Evolutionary conservation across 2,329 filamentous ascomycete species (phyloP).

Genomic region (Stachybotrys elegans): DNA sequence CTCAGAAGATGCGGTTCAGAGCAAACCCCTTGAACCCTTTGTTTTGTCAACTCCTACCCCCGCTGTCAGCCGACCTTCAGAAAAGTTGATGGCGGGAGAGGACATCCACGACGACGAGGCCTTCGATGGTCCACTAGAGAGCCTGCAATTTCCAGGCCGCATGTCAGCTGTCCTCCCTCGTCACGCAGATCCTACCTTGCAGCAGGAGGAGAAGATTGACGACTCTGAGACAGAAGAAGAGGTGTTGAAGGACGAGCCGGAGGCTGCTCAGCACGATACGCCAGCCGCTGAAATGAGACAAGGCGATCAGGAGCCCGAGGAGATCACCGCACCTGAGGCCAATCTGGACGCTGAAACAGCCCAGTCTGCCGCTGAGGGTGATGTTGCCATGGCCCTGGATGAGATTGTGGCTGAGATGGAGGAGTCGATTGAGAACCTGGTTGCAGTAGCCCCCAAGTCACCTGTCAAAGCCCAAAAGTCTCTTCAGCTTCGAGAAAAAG

Average conservation of each 20-base stretch:
- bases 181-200: conserved; percentile 32
- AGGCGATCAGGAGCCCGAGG: no score
- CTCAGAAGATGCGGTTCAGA: conserved; percentile 26
- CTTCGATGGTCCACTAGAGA: conserved; percentile 27
- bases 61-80: conserved; percentile 23
- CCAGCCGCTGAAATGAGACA: no score
- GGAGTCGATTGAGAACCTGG: conserved; percentile 7
- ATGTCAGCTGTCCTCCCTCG: conserved; percentile 40
- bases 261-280: no score
- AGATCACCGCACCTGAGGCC: no score
- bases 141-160: conserved; percentile 38
- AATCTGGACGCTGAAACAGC: neutral
- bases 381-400: no score
- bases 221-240: no score
- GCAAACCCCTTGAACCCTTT: conserved; percentile 25
- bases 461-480: conserved; percentile 15
- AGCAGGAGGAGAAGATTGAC: no score
- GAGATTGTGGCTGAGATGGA: conserved; percentile 10
- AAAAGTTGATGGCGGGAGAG: conserved; percentile 32
- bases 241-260: no score
- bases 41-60: conserved; percentile 18
- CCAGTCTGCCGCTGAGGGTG: no score
- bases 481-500: conserved; percentile 40
- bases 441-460: conserved; percentile 8
- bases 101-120: conserved; percentile 25